Base-by-base conservation (phyloP, 202 grass and related monocot species). In the Panicum hallii region DNA sequence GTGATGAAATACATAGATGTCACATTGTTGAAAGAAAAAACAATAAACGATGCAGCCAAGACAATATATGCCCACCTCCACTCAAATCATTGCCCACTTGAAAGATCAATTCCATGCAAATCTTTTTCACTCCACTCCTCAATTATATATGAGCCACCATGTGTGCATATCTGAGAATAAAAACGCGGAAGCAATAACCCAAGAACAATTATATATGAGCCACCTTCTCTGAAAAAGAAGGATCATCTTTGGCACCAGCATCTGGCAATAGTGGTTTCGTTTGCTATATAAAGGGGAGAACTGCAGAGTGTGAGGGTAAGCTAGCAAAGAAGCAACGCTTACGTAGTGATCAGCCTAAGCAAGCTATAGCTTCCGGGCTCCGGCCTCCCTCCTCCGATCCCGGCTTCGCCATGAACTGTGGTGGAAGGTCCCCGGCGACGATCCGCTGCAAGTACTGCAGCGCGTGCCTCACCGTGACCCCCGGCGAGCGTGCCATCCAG, bases 381-480 rank as follows among this genome's bases (percentile, higher is more conserved):
- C 26, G 26, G 26, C 26, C 26, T 26, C 26, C 26, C 26, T 26
- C 26, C 26, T 26, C 26, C 26, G 26, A 26, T 26, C 22, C 68
- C 68, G 5, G 43, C 58, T 12, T 78, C n/a, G 58, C 87, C 77
- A 85, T 89, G 88, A 63, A 81, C 77, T 71, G 32, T 46, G 77
- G 70, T 12, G 34, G 63, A 9, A 40, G 77, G 26, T 1, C 45
- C 68, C 45, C 78, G 38, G 26, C 46, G 40, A 55, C 69, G 2
- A 15, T 73, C 28, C 67, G 49, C 47, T 94, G 92, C 92, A 90
- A 64, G 74, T 19, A 44, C 69, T 90, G 92, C 79, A 70, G 78
- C 67, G 8, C 69, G 4, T 23, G 15, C 46, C 82, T 91, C 26
- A 23, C 23, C 0, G 82, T 85, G 70, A 14, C 12, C 70, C 58